A percentile compares a stretch with the other conserved stretches of the same genome.
phyloP scores from a whole-genome alignment of 2,329 filamentous ascomycete genomes.

The Alternaria sp. region DNA sequence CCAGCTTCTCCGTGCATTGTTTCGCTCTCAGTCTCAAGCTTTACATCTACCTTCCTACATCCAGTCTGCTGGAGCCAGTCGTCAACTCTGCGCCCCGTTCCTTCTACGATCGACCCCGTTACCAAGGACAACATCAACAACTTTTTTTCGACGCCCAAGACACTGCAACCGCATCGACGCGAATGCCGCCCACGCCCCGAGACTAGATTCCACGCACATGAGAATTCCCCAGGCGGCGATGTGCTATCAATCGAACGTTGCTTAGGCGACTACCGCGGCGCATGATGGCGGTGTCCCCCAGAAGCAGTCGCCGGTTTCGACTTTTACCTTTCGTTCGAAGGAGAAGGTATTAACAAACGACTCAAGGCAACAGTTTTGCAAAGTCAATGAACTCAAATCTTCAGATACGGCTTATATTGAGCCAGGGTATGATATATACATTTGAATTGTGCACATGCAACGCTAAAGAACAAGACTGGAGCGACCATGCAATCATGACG shows the following conservation, averaged over 20 bases:
- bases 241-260: neutral
- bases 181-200: neutral
- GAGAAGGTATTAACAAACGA: neutral
- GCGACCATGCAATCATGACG: neutral
- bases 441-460: conserved; percentile 2
- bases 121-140: neutral
- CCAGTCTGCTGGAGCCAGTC: neutral
- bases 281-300: neutral
- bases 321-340: neutral
- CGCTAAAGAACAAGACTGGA: neutral
- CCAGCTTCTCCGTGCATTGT: no score
- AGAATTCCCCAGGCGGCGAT: neutral
- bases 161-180: neutral
- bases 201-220: neutral
- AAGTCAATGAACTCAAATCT: neutral
- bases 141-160: neutral
- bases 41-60: neutral
- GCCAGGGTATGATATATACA: neutral
- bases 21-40: no score
- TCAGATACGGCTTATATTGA: neutral
- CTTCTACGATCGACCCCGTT: neutral
- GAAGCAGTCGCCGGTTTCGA: neutral
- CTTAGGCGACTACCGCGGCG: neutral
- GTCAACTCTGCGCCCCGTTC: neutral
- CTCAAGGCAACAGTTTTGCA: neutral